phyloP scores from a whole-genome alignment of 1,284 basidiomycete species.

The Tetrapyrgos nigripes region DNA sequence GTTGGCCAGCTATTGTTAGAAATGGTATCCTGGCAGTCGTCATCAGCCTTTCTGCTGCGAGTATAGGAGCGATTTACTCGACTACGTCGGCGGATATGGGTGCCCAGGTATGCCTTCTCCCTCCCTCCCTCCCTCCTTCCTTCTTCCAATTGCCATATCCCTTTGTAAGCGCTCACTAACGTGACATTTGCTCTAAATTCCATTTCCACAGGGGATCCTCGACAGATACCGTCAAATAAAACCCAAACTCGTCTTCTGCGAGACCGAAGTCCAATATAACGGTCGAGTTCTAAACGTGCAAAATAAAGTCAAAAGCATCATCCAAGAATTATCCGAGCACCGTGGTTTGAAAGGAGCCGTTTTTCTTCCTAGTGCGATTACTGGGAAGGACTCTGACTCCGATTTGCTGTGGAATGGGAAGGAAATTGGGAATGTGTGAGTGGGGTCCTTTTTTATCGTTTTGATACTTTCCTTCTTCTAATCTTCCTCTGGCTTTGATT shows the following conservation, averaged over 20 bases:
- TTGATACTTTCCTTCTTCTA: neutral
- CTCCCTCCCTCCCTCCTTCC: neutral
- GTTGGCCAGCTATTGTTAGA: slow-evolving; percentile 60
- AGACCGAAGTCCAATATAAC: slow-evolving; percentile 65
- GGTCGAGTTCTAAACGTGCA: slow-evolving; percentile 61
- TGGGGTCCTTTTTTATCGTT: neutral
- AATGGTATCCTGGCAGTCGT: slow-evolving; percentile 63
- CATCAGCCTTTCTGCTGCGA: slow-evolving; percentile 64
- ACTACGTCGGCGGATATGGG: slow-evolving; percentile 78
- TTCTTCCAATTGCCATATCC: neutral
- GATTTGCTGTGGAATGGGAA: slow-evolving; percentile 21
- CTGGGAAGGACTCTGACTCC: slow-evolving; percentile 36
- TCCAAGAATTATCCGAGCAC: slow-evolving; percentile 47
- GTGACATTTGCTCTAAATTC: neutral
- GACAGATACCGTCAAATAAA: slow-evolving; percentile 73
- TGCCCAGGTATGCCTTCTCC: slow-evolving; percentile 44
- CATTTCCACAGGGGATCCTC: slow-evolving; percentile 56
- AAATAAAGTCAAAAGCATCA: slow-evolving; percentile 57
- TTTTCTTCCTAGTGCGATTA: slow-evolving; percentile 60
- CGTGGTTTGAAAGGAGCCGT: slow-evolving; percentile 55
- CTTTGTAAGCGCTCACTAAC: too few species aligned
- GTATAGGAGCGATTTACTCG: slow-evolving; percentile 69
- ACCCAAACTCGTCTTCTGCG: slow-evolving; percentile 69
- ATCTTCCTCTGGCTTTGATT: neutral
- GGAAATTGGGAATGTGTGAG: slow-evolving; percentile 45